Evolutionary conservation across 1,139 yeast species (phyloP), one percentile per base, ranked within the genome.

Genomic region (Lipomyces yarrowii): DNA sequence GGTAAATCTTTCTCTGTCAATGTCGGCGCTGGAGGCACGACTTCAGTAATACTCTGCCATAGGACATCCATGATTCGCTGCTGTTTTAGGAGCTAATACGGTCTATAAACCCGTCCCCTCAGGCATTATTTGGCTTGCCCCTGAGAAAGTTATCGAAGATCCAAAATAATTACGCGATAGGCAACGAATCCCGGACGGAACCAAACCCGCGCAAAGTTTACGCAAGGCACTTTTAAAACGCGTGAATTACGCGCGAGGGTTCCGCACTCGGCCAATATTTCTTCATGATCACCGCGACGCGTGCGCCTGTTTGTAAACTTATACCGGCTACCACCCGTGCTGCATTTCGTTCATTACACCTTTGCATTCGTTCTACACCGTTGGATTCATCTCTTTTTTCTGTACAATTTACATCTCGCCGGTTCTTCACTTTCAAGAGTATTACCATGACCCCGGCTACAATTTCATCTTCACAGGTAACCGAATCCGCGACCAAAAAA

Each of bases 31-130:
- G 64, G 64, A 21, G 64, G 64, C 11, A 23, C 26, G 10, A 46
- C 42, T 54, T 62, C 64, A 15, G 64, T 55, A 18, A 62, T 3
- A 11, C 55, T 52, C 51, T 62, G 64, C 62, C 57, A 62, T n/a
- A 42, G 48, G 18, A 42, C 21, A 42, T 42, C 18, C 48, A 42
- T 42, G 23, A n/a, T 42, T 15, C 48, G 21, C 48, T n/a, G 48
- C 18, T 42, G 11, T 21, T 8, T n/a, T 6, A n/a, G 48, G 21
- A 42, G 30, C 30, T 4, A 2, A 26, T 4, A 26, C 30, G 30
- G 30, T 4, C 4, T 26, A 26, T 26, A 26, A 26, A 26, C 30
- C 30, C 4, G 30, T 26, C 2, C 30, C 1, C 2, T 3, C 30
- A 1, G 30, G 30, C 30, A 26, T 26, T 26, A 26, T 26, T 26